A percentile compares a stretch with the other conserved stretches of the same genome.
phyloP scores from a whole-genome alignment of 2,329 filamentous ascomycete species.

The Trichoderma citrinoviride region DNA sequence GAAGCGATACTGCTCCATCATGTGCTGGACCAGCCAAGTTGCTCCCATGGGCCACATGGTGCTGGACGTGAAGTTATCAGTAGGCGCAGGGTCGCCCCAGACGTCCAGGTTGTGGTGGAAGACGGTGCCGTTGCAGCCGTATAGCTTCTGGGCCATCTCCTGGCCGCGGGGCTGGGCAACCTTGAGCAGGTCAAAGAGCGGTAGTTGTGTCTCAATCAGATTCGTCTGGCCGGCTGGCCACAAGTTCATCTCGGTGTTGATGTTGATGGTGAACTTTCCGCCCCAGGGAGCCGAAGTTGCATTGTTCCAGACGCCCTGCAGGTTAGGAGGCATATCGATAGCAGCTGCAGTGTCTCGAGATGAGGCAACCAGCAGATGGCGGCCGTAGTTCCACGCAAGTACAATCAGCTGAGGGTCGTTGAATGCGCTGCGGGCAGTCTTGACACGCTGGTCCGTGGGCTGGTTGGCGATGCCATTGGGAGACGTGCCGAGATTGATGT shows the following conservation, averaged over 20 bases:
- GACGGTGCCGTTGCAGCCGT: slow-evolving; percentile 34
- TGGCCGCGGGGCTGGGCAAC: slow-evolving; percentile 36
- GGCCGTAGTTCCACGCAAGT: slow-evolving; percentile 30
- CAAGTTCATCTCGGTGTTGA: slow-evolving; percentile 51
- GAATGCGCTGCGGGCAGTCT: slow-evolving; percentile 13
- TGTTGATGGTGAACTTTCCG: slow-evolving; percentile 47
- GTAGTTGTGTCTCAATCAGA: slow-evolving; percentile 37
- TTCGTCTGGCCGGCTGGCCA: slow-evolving; percentile 38
- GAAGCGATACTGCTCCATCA: slow-evolving; percentile 41
- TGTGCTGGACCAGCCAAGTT: slow-evolving; percentile 41
- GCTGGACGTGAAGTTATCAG: slow-evolving; percentile 27
- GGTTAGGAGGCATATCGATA: slow-evolving; percentile 29
- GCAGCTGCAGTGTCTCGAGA: slow-evolving; percentile 26
- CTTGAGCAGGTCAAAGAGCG: slow-evolving; percentile 30
- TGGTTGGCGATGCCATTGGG: slow-evolving; percentile 19
- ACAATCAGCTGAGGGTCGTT: slow-evolving; percentile 27
- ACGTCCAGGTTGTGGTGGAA: slow-evolving; percentile 37
- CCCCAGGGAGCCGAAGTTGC: slow-evolving; percentile 38
- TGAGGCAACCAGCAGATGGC: slow-evolving; percentile 28
- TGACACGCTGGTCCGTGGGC: slow-evolving; percentile 21
- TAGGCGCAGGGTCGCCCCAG: slow-evolving; percentile 35
- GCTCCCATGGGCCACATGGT: slow-evolving; percentile 42
- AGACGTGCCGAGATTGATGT: slow-evolving; percentile 28
- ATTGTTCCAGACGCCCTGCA: slow-evolving; percentile 32
- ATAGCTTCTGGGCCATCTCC: slow-evolving; percentile 33